Percentiles rank a stretch among this genome's conserved stretches.
phyloP scores from a whole-genome alignment of 345 rosid genomes.

The Schrenkiella parvula region DNA sequence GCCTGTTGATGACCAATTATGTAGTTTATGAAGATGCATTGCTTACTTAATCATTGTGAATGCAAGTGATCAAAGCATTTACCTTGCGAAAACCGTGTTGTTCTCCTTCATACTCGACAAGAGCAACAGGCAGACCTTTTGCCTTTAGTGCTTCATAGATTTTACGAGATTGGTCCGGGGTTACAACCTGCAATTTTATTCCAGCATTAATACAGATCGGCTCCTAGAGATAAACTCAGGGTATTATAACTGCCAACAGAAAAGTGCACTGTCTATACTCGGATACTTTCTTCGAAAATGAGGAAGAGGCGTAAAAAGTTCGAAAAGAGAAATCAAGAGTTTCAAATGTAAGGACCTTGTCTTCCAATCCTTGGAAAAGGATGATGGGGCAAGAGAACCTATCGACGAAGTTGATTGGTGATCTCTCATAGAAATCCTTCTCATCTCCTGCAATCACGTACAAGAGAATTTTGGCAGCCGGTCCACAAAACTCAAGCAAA shows the following conservation, averaged over 20 bases:
- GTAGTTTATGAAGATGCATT: not conserved
- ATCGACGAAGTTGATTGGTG: conserved; percentile 83
- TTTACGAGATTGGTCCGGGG: conserved; percentile 86
- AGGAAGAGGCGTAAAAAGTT: not conserved
- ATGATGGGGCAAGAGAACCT: conserved; percentile 92
- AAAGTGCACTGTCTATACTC: not conserved
- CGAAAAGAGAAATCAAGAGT: not conserved
- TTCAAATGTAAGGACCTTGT: conserved; percentile 52
- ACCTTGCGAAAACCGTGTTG: conserved; percentile 98
- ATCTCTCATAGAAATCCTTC: conserved; percentile 63
- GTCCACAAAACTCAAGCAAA: conserved; percentile 10
- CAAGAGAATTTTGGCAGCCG: conserved; percentile 11
- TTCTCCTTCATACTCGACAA: conserved; percentile 92
- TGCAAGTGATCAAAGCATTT: conserved; percentile 8
- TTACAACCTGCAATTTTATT: conserved; percentile 60
- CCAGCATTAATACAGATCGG: not conserved
- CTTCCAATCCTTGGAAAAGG: conserved; percentile 92
- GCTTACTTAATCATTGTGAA: not conserved
- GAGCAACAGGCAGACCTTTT: conserved; percentile 91
- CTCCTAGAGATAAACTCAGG: not conserved
- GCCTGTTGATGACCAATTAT: conserved; percentile 47
- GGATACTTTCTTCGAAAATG: not conserved
- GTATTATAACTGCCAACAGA: not conserved
- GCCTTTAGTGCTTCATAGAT: conserved; percentile 73
- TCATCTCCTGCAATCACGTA: conserved; percentile 54